Evolutionary conservation across 2,329 filamentous ascomycete species (phyloP).

Genomic region (Fonsecaea pugnacius): DNA sequence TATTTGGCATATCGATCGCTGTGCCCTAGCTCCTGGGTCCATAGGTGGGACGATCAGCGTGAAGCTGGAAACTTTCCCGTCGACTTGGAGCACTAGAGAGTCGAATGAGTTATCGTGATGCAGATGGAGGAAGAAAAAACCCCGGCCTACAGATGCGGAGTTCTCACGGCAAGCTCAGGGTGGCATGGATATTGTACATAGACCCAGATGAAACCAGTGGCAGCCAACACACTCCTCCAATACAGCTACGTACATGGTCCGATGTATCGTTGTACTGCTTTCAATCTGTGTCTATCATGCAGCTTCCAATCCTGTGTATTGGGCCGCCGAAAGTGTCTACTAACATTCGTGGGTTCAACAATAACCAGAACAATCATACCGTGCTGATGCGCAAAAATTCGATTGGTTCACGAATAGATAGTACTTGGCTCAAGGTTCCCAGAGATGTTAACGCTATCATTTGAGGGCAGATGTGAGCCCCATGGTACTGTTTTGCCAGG

Average conservation of each 20-base stretch:
- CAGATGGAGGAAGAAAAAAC: not conserved
- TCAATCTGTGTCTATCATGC: not conserved
- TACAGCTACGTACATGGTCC: slow-evolving; percentile 1
- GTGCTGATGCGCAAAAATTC: slow-evolving; percentile 16
- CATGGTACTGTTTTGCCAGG: slow-evolving; percentile 1
- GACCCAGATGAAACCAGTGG: slow-evolving; percentile 20
- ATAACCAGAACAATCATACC: slow-evolving; percentile 11
- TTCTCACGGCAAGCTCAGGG: slow-evolving; percentile 6
- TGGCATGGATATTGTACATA: slow-evolving; percentile 29
- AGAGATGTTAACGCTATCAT: slow-evolving; percentile 2
- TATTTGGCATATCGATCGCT: slow-evolving; percentile 94
- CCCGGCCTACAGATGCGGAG: slow-evolving; percentile 3
- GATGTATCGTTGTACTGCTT: not conserved
- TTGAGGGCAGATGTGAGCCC: not conserved
- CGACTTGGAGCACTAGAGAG: slow-evolving; percentile 36
- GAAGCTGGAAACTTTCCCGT: slow-evolving; percentile 62
- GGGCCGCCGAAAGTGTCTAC: slow-evolving; percentile 1
- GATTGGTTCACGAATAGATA: slow-evolving; percentile 15
- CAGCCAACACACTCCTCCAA: slow-evolving; percentile 24
- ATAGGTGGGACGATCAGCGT: slow-evolving; percentile 96
- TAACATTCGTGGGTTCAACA: not conserved
- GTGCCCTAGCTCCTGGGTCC: slow-evolving; percentile 92
- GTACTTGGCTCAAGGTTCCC: not conserved
- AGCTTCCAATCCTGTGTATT: not conserved
- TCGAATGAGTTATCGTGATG: not conserved